Base-by-base conservation (phyloP, 1,284 basidiomycete genomes). In the Ustilago sp. region DNA sequence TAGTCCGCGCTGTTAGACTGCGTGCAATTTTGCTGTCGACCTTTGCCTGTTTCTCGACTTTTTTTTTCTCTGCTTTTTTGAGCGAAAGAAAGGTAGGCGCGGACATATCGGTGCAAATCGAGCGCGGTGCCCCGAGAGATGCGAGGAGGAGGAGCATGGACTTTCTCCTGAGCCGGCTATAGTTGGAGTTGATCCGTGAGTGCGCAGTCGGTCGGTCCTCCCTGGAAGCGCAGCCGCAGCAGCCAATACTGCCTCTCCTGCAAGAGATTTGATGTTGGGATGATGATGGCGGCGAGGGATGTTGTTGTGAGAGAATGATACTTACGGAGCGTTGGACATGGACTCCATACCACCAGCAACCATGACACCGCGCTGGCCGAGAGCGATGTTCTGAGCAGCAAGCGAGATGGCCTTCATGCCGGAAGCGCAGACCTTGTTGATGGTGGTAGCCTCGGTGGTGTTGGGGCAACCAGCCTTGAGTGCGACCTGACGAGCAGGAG, bases 391-490 rank as follows among this genome's bases (percentile, higher is more conserved):
- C 77, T 88, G 87, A 43, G 87, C 77, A 38, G 87, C 87, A 51
- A 88, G 83, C 75, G 86, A 87, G 75, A 88, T 85, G 11, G 86
- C 82, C 83, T 88, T 88, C 86, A 88, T 87, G 38, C 87, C 87
- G 3, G 85, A 86, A 17, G 87, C 87, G 82, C 87, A 88, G 50
- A 88, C 87, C 94, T 86, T 88, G 87, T 99, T 99, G 89, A 99
- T 93, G 60, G 97, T 99, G 45, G 97, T 99, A 19, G 95, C 95
- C 88, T 99, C 97, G 41, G 95, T 95, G 70, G 90, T 89, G 28
- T 91, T 87, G 76, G 90, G 91, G 87, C 97, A 85, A 1, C 96
- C 96, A 31, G 96, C 94, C 87, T 96, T 94, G 67, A 99, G 91
- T n/a, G 81, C 87, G 59, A 87, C 87, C 80, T 88, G 87, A 50